Conservation (phyloP, 306 rosid genomes). For the Fagus sylvatica region DNA sequence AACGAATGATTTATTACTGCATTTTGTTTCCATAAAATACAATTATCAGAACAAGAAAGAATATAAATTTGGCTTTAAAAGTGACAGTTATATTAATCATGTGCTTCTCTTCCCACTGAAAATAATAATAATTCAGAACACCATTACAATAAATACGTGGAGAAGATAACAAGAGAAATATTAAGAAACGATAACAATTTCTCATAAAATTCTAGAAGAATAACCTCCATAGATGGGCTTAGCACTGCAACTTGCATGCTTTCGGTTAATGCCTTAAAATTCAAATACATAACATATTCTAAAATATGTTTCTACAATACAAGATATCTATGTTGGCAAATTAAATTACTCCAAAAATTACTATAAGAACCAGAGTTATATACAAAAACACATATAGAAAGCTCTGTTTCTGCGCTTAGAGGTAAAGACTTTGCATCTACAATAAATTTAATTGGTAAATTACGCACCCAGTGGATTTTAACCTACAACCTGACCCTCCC, state of each 20-base stretch:
- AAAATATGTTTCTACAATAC: neutral
- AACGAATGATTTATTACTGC: neutral
- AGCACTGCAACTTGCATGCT: neutral
- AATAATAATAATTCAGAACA: neutral
- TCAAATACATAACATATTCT: neutral
- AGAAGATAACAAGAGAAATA: neutral
- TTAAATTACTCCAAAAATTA: neutral
- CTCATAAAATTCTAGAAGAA: neutral
- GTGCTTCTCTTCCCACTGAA: neutral
- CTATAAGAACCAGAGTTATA: neutral
- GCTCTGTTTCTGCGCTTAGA: neutral
- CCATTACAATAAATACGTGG: neutral
- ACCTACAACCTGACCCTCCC: no score
- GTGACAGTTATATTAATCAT: neutral
- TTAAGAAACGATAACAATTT: neutral
- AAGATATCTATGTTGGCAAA: neutral
- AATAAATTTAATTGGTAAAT: no score
- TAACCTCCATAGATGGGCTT: neutral
- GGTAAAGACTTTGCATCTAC: neutral
- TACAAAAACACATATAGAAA: neutral
- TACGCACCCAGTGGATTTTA: no score
- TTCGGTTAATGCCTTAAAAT: neutral
- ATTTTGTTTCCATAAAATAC: slow-evolving; percentile 2
- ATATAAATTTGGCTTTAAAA: slow-evolving; percentile 5
- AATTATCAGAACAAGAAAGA: slow-evolving; percentile 2